Conservation (phyloP, 176 grass and related monocot genomes). For the Raddia guianensis region DNA sequence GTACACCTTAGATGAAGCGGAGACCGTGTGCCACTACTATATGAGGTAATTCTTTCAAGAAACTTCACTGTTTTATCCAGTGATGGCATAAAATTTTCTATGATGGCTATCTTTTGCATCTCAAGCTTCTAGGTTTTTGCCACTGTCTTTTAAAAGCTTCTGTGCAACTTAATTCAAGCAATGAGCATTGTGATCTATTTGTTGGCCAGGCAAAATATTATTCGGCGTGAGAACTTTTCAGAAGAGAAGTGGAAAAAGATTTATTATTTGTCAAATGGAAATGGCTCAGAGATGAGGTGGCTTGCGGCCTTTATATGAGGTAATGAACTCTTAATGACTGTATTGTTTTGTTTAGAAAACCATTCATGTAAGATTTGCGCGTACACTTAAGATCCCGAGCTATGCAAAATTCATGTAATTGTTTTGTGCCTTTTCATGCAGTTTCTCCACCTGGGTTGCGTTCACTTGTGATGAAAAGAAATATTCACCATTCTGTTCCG, state of each 20-base stretch:
- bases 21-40: conserved; percentile 89
- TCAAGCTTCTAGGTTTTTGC: conserved; percentile 5
- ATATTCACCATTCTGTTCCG: neutral
- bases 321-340: conserved; percentile 29
- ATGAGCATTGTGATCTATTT: conserved; percentile 30
- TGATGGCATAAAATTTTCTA: conserved; percentile 29
- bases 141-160: conserved; percentile 5
- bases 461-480: conserved; percentile 2
- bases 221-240: conserved; percentile 75
- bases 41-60: conserved; percentile 64
- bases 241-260: conserved; percentile 97
- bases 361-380: neutral
- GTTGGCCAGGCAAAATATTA: conserved; percentile 87
- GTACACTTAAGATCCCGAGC: neutral
- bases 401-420: conserved; percentile 16
- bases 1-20: conserved; percentile 84
- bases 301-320: conserved; percentile 85
- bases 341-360: conserved; percentile 1
- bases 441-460: conserved; percentile 21
- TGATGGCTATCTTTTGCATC: neutral
- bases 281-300: conserved; percentile 97
- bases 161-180: conserved; percentile 12
- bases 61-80: neutral
- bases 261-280: conserved; percentile 97
- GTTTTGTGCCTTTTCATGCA: conserved; percentile 29